Conservation (phyloP, 1,139 yeast species). For the Pneumocystis sp. region DNA sequence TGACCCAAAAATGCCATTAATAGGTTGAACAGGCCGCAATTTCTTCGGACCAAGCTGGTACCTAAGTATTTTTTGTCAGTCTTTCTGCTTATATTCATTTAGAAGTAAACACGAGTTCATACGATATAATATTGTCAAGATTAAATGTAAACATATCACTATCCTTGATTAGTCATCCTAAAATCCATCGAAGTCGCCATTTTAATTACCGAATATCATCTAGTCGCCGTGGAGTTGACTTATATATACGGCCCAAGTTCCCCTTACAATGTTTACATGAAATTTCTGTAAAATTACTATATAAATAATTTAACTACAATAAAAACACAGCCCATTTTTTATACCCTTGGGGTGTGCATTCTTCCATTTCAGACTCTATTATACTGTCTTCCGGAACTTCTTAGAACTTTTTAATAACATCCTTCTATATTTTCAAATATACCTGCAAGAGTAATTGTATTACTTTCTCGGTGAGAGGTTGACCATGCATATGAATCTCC, state of each 20-base stretch:
- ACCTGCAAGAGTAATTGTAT: constrained; percentile 4
- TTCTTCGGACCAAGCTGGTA: neutral
- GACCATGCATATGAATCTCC: constrained; percentile 7
- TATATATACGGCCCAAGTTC: neutral
- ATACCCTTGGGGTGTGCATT: neutral
- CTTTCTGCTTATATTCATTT: neutral
- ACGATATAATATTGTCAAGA: neutral
- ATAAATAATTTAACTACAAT: neutral
- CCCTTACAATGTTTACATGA: neutral
- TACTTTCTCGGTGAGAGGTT: constrained; percentile 1
- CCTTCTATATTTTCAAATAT: neutral
- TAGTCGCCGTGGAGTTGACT: neutral
- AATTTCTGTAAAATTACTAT: neutral
- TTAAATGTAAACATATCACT: neutral
- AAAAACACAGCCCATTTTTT: neutral
- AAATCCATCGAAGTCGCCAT: neutral
- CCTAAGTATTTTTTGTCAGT: neutral
- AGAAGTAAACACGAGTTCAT: neutral
- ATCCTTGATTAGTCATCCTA: neutral
- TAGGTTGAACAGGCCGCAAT: neutral
- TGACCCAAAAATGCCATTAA: neutral
- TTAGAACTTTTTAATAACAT: neutral
- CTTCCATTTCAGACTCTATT: neutral
- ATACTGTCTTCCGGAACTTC: constrained; percentile 2
- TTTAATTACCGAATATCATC: neutral